Percentiles rank a stretch among this genome's conserved stretches.
These are phyloP conservation scores for Petrea volubilis DNA, from an alignment of 257 asterid species.

Conservation along the genomic window DNA sequence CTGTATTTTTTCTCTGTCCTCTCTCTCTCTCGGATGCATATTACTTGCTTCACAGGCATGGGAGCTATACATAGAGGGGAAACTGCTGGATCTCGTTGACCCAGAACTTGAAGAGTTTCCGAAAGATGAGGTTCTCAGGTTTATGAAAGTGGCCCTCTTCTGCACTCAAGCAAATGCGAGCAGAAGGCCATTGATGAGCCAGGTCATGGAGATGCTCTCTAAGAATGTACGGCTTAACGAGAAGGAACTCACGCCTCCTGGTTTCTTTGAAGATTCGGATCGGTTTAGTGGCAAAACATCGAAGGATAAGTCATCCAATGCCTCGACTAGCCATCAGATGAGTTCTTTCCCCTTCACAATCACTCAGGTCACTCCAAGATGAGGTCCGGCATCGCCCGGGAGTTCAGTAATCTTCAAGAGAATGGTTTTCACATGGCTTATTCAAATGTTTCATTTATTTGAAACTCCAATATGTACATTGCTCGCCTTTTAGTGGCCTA, in stretches of 20 bases:
- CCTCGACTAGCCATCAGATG: constrained; percentile 42
- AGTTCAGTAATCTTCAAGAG: neutral
- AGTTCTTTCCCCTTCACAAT: constrained; percentile 40
- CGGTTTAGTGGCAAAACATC: constrained; percentile 19
- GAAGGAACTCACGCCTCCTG: constrained; percentile 62
- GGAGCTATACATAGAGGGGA: constrained; percentile 49
- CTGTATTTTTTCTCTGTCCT: too few species aligned
- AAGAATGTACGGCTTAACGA: constrained; percentile 55
- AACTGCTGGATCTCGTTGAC: constrained; percentile 54
- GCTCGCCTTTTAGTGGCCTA: neutral
- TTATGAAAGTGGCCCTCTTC: constrained; percentile 63
- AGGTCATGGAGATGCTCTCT: constrained; percentile 62
- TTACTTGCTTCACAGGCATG: constrained; percentile 44
- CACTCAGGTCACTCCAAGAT: constrained; percentile 56
- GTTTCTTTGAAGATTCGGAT: constrained; percentile 47
- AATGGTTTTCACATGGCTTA: neutral
- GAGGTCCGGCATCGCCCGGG: constrained; percentile 10
- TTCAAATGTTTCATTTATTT: neutral
- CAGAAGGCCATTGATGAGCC: constrained; percentile 70
- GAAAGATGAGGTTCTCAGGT: constrained; percentile 45
- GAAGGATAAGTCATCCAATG: constrained; percentile 39
- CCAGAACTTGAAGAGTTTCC: constrained; percentile 51
- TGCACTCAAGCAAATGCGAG: constrained; percentile 63
- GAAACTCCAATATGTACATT: neutral
- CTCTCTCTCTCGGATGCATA: too few species aligned